These are phyloP conservation scores for Davidsoniella virescens DNA, from an alignment of 2,329 filamentous ascomycete species.

Conservation along the genomic window DNA sequence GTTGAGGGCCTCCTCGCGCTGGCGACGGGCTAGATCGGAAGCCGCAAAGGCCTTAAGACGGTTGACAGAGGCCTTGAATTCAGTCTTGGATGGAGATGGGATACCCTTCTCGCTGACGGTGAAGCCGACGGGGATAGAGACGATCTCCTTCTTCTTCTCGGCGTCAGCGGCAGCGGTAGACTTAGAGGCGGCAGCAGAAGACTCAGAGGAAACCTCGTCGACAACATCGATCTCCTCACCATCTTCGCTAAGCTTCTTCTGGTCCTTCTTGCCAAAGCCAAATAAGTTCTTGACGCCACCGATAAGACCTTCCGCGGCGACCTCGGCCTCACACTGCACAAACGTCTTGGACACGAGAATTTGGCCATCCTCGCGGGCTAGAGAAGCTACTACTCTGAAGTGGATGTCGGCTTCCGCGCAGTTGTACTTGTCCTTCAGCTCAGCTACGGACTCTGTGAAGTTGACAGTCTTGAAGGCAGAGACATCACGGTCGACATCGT, in stretches of 20 bases:
- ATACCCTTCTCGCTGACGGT: conserved; percentile 33
- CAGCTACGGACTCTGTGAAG: conserved; percentile 64
- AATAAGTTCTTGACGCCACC: conserved; percentile 94
- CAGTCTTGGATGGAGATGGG: conserved; percentile 31
- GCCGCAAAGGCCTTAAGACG: conserved; percentile 70
- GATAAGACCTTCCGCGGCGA: conserved; percentile 57
- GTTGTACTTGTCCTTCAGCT: conserved; percentile 61
- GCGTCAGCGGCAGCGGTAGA: conserved; percentile 32
- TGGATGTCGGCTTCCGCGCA: conserved; percentile 63
- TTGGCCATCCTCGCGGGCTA: conserved; percentile 59
- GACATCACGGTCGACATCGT: conserved; percentile 41
- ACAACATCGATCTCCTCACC: conserved; percentile 29
- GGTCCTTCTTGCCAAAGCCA: conserved; percentile 80
- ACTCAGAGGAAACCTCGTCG: conserved; percentile 18
- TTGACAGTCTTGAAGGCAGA: conserved; percentile 63
- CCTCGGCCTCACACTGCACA: conserved; percentile 73
- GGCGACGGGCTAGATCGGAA: conserved; percentile 61
- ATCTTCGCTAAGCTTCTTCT: conserved; percentile 57
- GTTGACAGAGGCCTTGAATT: conserved; percentile 40
- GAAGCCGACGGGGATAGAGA: conserved; percentile 36
- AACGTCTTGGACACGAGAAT: conserved; percentile 62
- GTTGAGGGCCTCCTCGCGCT: conserved; percentile 77
- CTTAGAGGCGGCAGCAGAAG: conserved; percentile 19
- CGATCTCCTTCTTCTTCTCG: conserved; percentile 42
- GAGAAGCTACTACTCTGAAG: conserved; percentile 60